Conservation (phyloP, 331 rosid species). For the Acacia pycnantha region DNA sequence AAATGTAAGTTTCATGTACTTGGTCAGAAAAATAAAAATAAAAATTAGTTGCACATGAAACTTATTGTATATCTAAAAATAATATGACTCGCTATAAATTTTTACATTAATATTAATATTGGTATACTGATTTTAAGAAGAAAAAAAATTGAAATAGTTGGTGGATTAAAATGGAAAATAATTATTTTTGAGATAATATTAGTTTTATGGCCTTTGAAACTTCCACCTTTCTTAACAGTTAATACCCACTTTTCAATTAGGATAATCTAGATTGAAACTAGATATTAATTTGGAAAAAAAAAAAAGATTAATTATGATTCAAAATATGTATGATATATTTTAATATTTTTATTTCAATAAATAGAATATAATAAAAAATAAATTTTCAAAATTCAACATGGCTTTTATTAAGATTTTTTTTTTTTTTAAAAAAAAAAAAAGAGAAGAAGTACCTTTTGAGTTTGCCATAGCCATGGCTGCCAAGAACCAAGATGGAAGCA, state of each 20-base stretch:
- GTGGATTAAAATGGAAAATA: neutral
- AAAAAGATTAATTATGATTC: neutral
- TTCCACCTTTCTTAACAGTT: neutral
- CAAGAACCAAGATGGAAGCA: conserved; percentile 52
- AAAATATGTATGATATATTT: too few relatives aligned
- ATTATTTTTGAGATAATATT: neutral
- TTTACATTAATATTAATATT: too few relatives aligned
- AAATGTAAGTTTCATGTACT: neutral
- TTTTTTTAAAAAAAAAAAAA: too few relatives aligned
- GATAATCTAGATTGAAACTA: neutral
- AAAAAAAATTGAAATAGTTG: neutral
- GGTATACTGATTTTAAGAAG: too few relatives aligned
- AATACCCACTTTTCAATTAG: neutral
- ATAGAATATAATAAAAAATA: too few relatives aligned
- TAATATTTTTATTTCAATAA: too few relatives aligned
- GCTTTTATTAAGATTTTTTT: too few relatives aligned
- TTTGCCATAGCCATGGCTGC: conserved; percentile 77
- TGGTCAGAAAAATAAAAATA: too few relatives aligned
- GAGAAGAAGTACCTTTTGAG: conserved; percentile 62
- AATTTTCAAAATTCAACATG: neutral
- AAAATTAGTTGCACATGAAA: too few relatives aligned
- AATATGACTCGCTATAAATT: neutral
- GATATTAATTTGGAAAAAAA: too few relatives aligned
- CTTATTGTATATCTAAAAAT: too few relatives aligned
- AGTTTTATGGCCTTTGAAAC: neutral